Evolutionary conservation across 2,329 filamentous ascomycete species (phyloP), one percentile per base, ranked within the genome.

Genomic region (Exophiala dermatitidis): DNA sequence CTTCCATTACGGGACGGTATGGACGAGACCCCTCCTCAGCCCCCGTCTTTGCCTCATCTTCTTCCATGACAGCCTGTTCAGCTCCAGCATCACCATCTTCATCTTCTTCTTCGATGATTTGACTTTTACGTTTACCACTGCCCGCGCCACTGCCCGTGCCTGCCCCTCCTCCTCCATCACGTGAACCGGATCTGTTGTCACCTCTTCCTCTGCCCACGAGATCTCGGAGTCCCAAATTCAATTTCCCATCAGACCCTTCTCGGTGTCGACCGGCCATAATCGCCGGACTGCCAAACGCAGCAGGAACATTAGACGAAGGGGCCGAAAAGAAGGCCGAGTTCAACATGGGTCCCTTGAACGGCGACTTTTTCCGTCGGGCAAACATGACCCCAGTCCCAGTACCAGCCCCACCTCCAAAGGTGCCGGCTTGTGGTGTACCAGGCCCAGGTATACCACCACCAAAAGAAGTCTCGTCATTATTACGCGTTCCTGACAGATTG

Each of bases 271-370:
- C 67, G 3, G 47, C 28, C 7, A 46, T 68, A 51, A 52, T 64
- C 7, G 60, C 67, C 1, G 72, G 68, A 31, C 65, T 68, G 7
- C 65, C 60, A 46, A 67, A 63, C 1, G 68, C 69, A 33, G 66
- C 62, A 9, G 54, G 48, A 7, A 57, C 33, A 3, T 30, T 51
- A 7, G 54, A 52, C 19, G 19, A 19, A 19, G 19, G 19, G 7
- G 46, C 67, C 64, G 5, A 63, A 61, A 61, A 69, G 56, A 42
- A 68, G 58, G 51, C 70, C 2, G 71, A 68, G 52, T 71, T 69
- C 6, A 73, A 60, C 64, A 69, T 70, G 3, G 72, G 72, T 0
- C 72, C 72, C 52, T 73, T 73, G 60, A 74, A 75, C 0, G 71
- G 66, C 30, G 71, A 71, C 54, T 69, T 64, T 58, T 74, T 74